Base-by-base conservation (phyloP, 2,329 filamentous ascomycete genomes). In the Fusarium setosum region DNA sequence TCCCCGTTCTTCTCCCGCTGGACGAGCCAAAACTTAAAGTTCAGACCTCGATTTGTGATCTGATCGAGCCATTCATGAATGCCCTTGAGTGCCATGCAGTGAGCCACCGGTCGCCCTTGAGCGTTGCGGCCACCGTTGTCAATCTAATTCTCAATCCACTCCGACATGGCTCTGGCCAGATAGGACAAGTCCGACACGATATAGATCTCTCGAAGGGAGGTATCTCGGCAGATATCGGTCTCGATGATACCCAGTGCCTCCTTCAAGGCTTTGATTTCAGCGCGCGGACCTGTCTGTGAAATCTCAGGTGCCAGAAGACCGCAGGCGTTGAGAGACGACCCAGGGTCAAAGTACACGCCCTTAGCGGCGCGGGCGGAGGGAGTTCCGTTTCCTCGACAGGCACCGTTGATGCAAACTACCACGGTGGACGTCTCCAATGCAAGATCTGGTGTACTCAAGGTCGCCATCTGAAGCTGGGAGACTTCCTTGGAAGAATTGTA, bases 211-310 rank as follows among this genome's bases (percentile, higher is more conserved):
- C 9, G 37, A 5, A 34, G 13, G 13, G 42, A 32, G 6, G 32
- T 18, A 15, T 41, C 35, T 13, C 6, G 26, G 15, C 21, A 11
- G 6, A 52, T 6, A 4, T 34, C 49, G 9, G 23, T 4, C 5
- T 17, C 5, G 5, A 52, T 12, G n/a, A 32, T n/a, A 6, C 32
- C 13, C 6, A 88, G 92, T 66, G 83, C 1, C 83, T 94, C 15
- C 82, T 90, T 4, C 86, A 91, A 5, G 85, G 87, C 45, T 85
- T 89, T 63, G 85, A 96, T 59, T 84, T 91, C 1, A 77, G 85
- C 18, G 86, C 91, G 61, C 94, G 92, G 76, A 85, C 86, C 18
- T 71, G 94, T 40, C 81, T 93, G 41, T 86, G 89, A 63, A 90
- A 94, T 72, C 78, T 87, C 12, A 83, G 82, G 23, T 88, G 92